A percentile compares a stretch with the other conserved stretches of the same genome.
These are phyloP conservation scores for Phanerochaete carnosa DNA, from an alignment of 768 basidiomycete genomes.

Conservation along the genomic window DNA sequence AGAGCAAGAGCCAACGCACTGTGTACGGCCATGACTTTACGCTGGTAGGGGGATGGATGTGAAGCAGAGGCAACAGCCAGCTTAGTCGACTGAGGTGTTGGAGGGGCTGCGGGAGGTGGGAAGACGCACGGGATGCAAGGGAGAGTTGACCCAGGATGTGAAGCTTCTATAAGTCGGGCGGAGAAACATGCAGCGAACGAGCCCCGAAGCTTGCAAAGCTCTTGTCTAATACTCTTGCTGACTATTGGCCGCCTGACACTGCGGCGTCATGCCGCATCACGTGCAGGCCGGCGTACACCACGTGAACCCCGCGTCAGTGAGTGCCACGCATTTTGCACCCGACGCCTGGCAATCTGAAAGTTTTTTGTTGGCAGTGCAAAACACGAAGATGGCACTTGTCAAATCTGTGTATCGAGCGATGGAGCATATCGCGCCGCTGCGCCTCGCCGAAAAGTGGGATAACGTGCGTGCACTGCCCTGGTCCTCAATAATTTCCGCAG, in stretches of 20 bases:
- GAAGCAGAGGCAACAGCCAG: slow-evolving; percentile 28
- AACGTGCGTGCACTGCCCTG: slow-evolving; percentile 58
- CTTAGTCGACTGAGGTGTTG: slow-evolving; percentile 6
- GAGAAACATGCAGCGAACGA: slow-evolving; percentile 15
- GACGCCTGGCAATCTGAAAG: too few relatives aligned
- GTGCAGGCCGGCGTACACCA: background rate
- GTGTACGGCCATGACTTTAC: slow-evolving; percentile 24
- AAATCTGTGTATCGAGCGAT: slow-evolving; percentile 63
- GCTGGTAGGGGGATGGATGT: slow-evolving; percentile 30
- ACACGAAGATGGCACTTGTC: slow-evolving; percentile 29
- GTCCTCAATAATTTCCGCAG: background rate
- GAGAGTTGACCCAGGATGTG: slow-evolving; percentile 10
- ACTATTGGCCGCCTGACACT: background rate
- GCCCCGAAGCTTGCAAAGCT: background rate
- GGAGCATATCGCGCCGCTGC: slow-evolving; percentile 83
- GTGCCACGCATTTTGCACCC: too few relatives aligned
- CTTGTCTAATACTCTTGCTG: background rate
- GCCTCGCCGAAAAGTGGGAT: slow-evolving; percentile 89
- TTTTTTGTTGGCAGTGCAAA: background rate
- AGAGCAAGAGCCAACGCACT: too few relatives aligned
- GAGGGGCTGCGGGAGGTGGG: slow-evolving; percentile 1
- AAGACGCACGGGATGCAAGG: slow-evolving; percentile 18
- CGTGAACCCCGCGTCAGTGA: too few relatives aligned
- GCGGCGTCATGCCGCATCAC: background rate
- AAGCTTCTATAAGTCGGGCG: slow-evolving; percentile 23